A percentile compares a stretch with the other conserved stretches of the same genome.
Evolutionary conservation across 208 protist species (phyloP).

Genomic region (Trypanosoma boissoni): DNA sequence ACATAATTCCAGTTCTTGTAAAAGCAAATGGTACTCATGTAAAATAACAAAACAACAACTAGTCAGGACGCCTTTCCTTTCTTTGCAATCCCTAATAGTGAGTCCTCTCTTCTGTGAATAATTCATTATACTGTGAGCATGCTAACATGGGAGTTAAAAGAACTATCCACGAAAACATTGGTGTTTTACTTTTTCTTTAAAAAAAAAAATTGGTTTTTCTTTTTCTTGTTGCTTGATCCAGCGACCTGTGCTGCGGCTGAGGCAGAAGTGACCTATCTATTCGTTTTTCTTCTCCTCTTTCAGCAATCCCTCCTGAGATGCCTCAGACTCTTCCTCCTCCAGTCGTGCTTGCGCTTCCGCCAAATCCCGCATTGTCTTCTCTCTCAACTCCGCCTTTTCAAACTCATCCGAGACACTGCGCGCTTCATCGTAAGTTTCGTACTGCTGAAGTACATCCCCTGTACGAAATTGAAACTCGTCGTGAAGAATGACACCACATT

Average conservation of each 20-base stretch:
- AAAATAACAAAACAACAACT: too few relatives aligned
- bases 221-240: neutral
- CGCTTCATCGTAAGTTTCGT: constrained; percentile 71
- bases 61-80: too few relatives aligned
- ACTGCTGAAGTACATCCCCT: constrained; percentile 78
- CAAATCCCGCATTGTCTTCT: constrained; percentile 59
- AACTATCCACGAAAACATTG: too few relatives aligned
- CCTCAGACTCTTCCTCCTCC: neutral
- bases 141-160: too few relatives aligned
- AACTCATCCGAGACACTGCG: constrained; percentile 83
- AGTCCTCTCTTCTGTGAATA: too few relatives aligned
- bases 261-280: too few relatives aligned
- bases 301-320: too few relatives aligned
- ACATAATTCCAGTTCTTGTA: too few relatives aligned
- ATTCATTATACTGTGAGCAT: too few relatives aligned
- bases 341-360: constrained; percentile 43
- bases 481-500: constrained; percentile 88
- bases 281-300: neutral
- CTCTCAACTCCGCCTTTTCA: constrained; percentile 59
- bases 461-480: constrained; percentile 82
- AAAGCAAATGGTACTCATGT: too few relatives aligned
- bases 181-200: neutral
- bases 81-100: too few relatives aligned
- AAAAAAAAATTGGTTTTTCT: neutral
- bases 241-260: too few relatives aligned